Percentiles rank a stretch among this genome's conserved stretches.
phyloP scores from a whole-genome alignment of 106 monocot species.

The Platanthera zijinensis region DNA sequence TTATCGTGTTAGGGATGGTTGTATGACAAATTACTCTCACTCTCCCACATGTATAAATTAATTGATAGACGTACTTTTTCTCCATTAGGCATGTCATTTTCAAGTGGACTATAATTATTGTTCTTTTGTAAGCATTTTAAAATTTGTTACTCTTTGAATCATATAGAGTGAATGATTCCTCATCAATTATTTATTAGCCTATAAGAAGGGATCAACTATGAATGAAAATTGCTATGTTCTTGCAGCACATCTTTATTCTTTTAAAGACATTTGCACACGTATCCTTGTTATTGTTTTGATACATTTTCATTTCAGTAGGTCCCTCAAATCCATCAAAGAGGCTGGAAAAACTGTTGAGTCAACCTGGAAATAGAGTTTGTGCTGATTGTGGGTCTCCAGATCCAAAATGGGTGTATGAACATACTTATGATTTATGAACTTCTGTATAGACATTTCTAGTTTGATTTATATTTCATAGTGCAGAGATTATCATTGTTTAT shows the following conservation, averaged over 20 bases:
- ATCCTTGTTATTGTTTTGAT: neutral
- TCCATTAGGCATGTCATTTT: too few species aligned
- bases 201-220: neutral
- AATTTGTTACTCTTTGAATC: neutral
- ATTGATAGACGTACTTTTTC: too few species aligned
- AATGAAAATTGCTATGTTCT: neutral
- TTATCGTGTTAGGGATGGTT: too few species aligned
- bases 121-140: neutral
- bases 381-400: conserved; percentile 80
- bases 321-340: conserved; percentile 19
- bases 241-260: neutral
- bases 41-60: too few species aligned
- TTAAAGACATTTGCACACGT: neutral
- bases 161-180: neutral
- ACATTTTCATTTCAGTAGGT: conserved; percentile 13
- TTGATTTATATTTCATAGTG: neutral
- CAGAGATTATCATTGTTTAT: neutral
- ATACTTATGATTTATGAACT: conserved; percentile 1
- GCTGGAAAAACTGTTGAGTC: conserved; percentile 43
- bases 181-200: neutral
- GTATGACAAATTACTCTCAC: too few species aligned
- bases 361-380: conserved; percentile 62
- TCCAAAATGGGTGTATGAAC: conserved; percentile 90
- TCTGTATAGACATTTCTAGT: neutral
- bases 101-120: too few species aligned